Conservation (phyloP, 768 basidiomycete species). For the Trametes elegans region DNA sequence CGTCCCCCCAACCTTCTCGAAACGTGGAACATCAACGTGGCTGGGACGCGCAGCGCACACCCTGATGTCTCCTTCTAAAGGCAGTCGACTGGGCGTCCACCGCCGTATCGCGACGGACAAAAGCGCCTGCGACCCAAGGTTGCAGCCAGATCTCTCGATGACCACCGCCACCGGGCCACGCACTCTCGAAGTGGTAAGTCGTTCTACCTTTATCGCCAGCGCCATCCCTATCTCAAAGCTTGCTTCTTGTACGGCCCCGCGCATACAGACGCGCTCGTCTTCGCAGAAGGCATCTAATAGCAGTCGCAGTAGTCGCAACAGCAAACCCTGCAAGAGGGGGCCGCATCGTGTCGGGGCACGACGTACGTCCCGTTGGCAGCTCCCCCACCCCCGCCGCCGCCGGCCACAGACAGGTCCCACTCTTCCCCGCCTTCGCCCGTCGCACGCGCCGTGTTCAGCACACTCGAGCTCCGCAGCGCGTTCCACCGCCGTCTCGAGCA, state of each 20-base stretch:
- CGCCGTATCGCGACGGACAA: too few species aligned
- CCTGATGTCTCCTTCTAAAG: too few species aligned
- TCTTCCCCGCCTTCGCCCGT: slow-evolving; percentile 3
- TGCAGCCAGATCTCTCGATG: background rate
- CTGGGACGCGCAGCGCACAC: too few species aligned
- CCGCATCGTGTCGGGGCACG: slow-evolving; percentile 6
- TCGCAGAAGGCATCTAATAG: too few species aligned
- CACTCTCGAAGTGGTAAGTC: background rate
- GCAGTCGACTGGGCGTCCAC: too few species aligned
- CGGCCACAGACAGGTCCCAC: background rate
- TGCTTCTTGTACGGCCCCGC: too few species aligned
- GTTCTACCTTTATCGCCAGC: background rate
- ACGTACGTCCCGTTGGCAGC: too few species aligned
- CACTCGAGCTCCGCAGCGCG: background rate
- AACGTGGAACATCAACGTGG: background rate
- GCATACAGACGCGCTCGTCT: too few species aligned
- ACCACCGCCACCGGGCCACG: background rate
- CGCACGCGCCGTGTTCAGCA: background rate
- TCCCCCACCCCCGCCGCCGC: background rate
- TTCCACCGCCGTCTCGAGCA: background rate
- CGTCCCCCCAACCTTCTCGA: background rate
- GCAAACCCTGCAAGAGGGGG: background rate
- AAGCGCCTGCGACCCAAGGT: background rate
- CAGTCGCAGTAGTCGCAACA: too few species aligned
- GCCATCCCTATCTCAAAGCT: too few species aligned